Evolutionary conservation across 306 rosid species (phyloP).

Genomic region (Vigna nakashimae): DNA sequence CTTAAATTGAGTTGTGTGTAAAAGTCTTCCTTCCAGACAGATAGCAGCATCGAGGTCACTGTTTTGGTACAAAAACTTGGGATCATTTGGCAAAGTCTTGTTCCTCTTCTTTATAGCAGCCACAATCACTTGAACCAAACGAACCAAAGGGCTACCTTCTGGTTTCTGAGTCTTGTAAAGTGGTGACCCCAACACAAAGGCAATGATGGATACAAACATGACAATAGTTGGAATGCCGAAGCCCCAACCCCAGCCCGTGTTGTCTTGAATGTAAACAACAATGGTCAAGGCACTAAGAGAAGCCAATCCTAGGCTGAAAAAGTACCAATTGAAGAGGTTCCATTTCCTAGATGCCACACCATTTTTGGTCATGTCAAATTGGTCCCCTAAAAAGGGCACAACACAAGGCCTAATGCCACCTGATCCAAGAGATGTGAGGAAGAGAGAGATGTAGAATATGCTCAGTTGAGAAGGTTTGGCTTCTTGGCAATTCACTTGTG

Average conservation of each 20-base stretch:
- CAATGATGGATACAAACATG: constrained; percentile 65
- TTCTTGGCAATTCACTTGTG: constrained; percentile 69
- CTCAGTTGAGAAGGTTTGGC: constrained; percentile 58
- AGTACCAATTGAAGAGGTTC: constrained; percentile 84
- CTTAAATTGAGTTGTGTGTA: constrained; percentile 63
- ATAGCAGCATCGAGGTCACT: constrained; percentile 63
- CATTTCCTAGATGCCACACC: constrained; percentile 59
- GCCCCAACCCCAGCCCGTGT: constrained; percentile 90
- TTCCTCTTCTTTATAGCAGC: constrained; percentile 73
- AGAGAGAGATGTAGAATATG: constrained; percentile 58
- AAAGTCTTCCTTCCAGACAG: constrained; percentile 64
- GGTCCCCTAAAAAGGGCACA: constrained; percentile 78
- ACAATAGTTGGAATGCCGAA: constrained; percentile 77
- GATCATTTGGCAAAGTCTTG: constrained; percentile 36
- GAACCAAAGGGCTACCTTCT: constrained; percentile 76
- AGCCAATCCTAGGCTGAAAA: constrained; percentile 70
- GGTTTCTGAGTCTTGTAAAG: constrained; percentile 63
- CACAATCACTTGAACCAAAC: constrained; percentile 69
- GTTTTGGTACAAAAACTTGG: constrained; percentile 59
- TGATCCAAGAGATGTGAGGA: constrained; percentile 73
- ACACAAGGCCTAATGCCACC: constrained; percentile 87
- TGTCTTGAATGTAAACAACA: constrained; percentile 83
- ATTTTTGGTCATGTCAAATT: constrained; percentile 70
- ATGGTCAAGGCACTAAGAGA: constrained; percentile 72
- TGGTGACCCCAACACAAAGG: constrained; percentile 72